These are phyloP conservation scores for Lasiodiplodia citricola DNA, from an alignment of 2,329 filamentous ascomycete genomes.

Conservation along the genomic window DNA sequence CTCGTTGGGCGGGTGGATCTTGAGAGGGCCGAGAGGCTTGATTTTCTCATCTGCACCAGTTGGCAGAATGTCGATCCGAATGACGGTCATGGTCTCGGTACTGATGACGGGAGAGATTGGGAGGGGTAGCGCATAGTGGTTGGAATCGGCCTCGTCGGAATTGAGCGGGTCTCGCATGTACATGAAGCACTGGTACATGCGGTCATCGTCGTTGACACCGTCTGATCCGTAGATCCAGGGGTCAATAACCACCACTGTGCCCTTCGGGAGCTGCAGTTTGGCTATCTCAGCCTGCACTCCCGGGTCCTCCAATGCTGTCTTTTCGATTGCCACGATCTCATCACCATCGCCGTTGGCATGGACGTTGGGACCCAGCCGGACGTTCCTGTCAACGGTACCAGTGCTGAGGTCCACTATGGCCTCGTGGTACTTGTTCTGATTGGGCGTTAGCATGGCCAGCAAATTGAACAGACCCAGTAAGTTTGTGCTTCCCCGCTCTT, in stretches of 20 bases:
- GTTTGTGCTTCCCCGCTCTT: background rate
- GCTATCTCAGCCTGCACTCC: conserved; percentile 63
- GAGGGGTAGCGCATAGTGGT: conserved; percentile 71
- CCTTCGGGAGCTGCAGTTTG: conserved; percentile 64
- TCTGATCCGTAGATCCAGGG: conserved; percentile 73
- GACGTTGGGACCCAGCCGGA: conserved; percentile 62
- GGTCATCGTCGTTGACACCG: conserved; percentile 54
- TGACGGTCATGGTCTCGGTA: conserved; percentile 65
- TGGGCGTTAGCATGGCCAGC: background rate
- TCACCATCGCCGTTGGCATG: conserved; percentile 65
- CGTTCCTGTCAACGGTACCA: conserved; percentile 60
- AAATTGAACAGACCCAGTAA: conserved; percentile 18
- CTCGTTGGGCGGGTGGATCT: conserved; percentile 65
- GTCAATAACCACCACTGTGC: conserved; percentile 62
- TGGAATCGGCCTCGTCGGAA: conserved; percentile 64
- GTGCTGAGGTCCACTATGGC: conserved; percentile 61
- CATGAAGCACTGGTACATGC: conserved; percentile 67
- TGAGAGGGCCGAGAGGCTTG: conserved; percentile 62
- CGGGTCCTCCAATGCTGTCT: conserved; percentile 60
- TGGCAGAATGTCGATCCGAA: conserved; percentile 72
- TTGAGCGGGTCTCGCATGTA: conserved; percentile 70
- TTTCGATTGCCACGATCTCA: conserved; percentile 65
- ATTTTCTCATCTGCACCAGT: conserved; percentile 67
- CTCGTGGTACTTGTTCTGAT: conserved; percentile 66
- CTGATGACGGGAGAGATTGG: conserved; percentile 72